Conservation (phyloP, 805 yeast species). For the Starmerella cellae region DNA sequence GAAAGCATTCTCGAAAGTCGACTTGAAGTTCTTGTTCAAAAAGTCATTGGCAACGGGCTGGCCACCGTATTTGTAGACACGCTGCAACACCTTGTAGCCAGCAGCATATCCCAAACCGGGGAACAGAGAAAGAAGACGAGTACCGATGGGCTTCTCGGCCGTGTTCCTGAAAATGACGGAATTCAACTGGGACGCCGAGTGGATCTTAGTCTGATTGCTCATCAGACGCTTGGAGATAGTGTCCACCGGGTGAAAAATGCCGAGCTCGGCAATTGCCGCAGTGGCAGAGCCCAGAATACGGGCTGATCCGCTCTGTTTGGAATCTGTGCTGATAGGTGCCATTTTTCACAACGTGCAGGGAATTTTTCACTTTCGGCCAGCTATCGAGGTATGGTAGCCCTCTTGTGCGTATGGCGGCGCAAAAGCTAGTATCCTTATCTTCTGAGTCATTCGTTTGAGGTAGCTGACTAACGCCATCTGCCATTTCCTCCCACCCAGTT, state of each 20-base stretch:
- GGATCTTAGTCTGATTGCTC: constrained; percentile 71
- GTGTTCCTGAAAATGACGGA: constrained; percentile 73
- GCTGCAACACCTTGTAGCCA: constrained; percentile 84
- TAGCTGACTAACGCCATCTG: too few species aligned
- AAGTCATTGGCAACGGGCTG: constrained; percentile 97
- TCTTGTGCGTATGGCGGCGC: not conserved
- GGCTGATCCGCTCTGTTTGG: constrained; percentile 79
- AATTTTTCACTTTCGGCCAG: not conserved
- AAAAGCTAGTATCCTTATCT: too few species aligned
- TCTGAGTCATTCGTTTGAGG: too few species aligned
- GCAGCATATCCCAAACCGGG: constrained; percentile 99
- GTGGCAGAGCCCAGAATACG: constrained; percentile 95
- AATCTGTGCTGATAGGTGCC: constrained; percentile 31
- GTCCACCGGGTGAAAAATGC: constrained; percentile 94
- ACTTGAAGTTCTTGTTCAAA: constrained; percentile 58
- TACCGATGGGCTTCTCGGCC: constrained; percentile 55
- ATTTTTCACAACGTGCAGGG: constrained; percentile 3
- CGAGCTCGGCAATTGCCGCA: constrained; percentile 94
- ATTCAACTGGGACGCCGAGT: constrained; percentile 56
- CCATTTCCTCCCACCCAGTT: too few species aligned
- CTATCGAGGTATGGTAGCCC: too few species aligned
- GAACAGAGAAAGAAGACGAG: constrained; percentile 69
- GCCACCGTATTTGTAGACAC: constrained; percentile 98
- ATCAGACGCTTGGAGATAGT: constrained; percentile 91
- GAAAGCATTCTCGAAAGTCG: constrained; percentile 57